Conservation (phyloP, 208 protist species). For the Angomonas ambiguus region DNA sequence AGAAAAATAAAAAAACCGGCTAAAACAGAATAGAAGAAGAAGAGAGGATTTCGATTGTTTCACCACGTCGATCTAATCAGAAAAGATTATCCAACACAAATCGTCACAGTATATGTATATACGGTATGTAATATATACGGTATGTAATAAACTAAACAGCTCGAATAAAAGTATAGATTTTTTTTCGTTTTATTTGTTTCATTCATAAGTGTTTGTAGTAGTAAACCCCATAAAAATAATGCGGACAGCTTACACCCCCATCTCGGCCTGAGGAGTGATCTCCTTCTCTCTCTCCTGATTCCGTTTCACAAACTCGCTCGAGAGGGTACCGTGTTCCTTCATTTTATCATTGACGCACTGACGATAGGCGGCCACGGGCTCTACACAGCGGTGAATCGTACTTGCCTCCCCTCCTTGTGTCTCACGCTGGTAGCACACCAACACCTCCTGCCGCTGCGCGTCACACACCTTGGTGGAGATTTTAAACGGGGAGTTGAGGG, state of each 20-base stretch:
- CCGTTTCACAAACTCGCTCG: constrained; percentile 36
- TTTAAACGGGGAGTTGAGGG: constrained; percentile 70
- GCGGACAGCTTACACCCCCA: background rate
- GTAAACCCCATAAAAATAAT: too few relatives aligned
- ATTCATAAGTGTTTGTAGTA: background rate
- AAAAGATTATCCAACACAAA: too few relatives aligned
- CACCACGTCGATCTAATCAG: too few relatives aligned
- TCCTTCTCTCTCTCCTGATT: background rate
- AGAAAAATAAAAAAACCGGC: background rate
- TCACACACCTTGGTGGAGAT: constrained; percentile 67
- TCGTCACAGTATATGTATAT: too few relatives aligned
- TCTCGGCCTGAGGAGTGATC: too few relatives aligned
- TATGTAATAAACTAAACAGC: background rate
- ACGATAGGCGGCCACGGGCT: constrained; percentile 35
- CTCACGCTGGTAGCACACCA: background rate
- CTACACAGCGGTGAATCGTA: constrained; percentile 50
- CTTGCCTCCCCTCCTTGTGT: background rate
- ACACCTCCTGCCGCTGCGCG: background rate
- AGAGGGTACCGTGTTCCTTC: constrained; percentile 39
- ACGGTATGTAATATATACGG: too few relatives aligned
- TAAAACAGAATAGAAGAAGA: background rate
- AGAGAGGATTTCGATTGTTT: too few relatives aligned
- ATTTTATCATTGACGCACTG: constrained; percentile 55
- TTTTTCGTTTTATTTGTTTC: constrained; percentile 6
- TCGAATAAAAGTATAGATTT: background rate